phyloP scores from a whole-genome alignment of 345 rosid genomes.

The Corchorus capsularis region DNA sequence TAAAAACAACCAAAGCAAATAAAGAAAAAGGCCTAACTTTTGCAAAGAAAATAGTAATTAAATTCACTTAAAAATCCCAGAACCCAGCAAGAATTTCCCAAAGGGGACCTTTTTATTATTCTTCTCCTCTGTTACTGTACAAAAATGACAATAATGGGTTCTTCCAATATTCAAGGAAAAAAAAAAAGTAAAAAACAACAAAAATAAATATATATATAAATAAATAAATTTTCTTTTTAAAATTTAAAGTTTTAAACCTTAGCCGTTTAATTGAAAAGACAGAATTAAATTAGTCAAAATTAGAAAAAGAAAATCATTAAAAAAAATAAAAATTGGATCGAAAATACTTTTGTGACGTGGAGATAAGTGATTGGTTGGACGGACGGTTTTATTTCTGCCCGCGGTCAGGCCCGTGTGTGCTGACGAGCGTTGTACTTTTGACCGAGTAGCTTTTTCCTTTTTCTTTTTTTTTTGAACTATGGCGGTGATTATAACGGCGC shows the following conservation, averaged over 20 bases:
- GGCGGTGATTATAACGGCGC: background rate
- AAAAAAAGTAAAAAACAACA: background rate
- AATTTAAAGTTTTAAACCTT: background rate
- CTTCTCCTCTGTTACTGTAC: constrained; percentile 11
- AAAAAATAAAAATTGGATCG: background rate
- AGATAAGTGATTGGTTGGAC: background rate
- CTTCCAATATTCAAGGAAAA: constrained; percentile 51
- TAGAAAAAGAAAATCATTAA: background rate
- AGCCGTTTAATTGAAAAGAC: constrained; percentile 5
- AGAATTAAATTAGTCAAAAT: background rate
- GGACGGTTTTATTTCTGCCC: constrained; percentile 7
- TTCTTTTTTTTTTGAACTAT: background rate
- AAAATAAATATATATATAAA: too few relatives aligned
- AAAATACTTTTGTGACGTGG: constrained; percentile 22
- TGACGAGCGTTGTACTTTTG: background rate
- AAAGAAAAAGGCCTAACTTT: background rate
- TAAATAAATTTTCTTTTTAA: too few relatives aligned
- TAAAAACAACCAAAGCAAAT: background rate
- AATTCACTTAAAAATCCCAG: background rate
- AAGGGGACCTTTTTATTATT: background rate
- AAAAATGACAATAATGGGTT: constrained; percentile 7
- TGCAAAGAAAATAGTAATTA: background rate
- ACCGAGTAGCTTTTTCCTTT: background rate
- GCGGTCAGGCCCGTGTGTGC: background rate
- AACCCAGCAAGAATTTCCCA: constrained; percentile 9